Conservation (phyloP, 1,284 basidiomycete genomes). For the Lignosus rhinocerotis region DNA sequence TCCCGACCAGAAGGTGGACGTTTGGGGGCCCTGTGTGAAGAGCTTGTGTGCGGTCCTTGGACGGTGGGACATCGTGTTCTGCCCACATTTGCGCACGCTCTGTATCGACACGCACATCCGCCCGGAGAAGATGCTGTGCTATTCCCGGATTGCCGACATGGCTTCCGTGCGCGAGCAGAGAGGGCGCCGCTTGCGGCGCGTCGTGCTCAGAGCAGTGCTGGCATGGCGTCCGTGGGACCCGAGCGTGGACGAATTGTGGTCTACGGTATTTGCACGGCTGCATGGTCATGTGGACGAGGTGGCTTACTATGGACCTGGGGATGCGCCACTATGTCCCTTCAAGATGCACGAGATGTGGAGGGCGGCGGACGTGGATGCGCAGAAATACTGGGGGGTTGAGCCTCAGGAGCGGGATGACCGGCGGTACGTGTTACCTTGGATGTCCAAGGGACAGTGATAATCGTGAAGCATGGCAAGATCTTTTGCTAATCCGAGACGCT, state of each 20-base stretch:
- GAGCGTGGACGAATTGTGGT: not conserved
- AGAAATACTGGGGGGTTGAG: not conserved
- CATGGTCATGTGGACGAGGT: not conserved
- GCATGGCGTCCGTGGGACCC: not conserved
- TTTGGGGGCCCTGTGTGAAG: not conserved
- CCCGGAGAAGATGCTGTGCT: not conserved
- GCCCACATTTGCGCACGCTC: not conserved
- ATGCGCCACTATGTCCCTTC: not conserved
- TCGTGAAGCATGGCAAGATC: too few relatives aligned
- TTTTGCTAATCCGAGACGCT: too few relatives aligned
- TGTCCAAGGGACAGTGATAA: not conserved
- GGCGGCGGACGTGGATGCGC: not conserved
- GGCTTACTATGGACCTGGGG: not conserved
- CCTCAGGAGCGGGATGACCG: not conserved
- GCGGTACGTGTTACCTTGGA: not conserved
- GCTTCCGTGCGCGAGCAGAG: not conserved
- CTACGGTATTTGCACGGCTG: not conserved
- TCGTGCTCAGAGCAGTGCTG: not conserved
- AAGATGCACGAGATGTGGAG: not conserved
- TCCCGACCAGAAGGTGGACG: not conserved
- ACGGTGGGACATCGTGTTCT: not conserved
- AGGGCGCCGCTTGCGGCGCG: not conserved
- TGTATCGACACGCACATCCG: not conserved
- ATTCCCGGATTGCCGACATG: not conserved
- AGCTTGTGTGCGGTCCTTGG: not conserved